Conservation (phyloP, 768 basidiomycete species). For the Hydnomerulius pinastri region DNA sequence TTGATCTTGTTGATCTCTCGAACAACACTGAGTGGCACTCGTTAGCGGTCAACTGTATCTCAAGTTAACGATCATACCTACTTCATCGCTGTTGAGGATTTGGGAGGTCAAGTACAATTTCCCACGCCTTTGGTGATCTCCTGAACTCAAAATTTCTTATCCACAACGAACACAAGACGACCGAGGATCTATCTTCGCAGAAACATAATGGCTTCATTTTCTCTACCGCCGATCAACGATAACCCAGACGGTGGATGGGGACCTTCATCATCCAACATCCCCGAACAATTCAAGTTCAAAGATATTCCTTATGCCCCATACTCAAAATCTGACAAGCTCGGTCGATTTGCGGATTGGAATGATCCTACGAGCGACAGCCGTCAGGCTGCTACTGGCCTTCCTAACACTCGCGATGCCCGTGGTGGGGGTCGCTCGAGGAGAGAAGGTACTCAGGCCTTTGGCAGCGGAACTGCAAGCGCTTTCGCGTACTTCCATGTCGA, state of each 20-base stretch:
- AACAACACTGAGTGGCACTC: constrained; percentile 63
- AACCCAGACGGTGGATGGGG: constrained; percentile 96
- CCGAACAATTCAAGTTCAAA: constrained; percentile 94
- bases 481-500: constrained; percentile 98
- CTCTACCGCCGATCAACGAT: constrained; percentile 85
- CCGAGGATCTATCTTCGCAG: constrained; percentile 11
- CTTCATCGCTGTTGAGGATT: constrained; percentile 59
- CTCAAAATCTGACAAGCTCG: constrained; percentile 98
- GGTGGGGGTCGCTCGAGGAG: constrained; percentile 62
- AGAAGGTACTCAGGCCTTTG: constrained; percentile 83
- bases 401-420: constrained; percentile 49
- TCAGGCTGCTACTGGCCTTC: constrained; percentile 52
- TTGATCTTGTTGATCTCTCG: constrained; percentile 95
- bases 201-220: constrained; percentile 71
- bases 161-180: constrained; percentile 1
- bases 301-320: constrained; percentile 99
- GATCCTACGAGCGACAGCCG: constrained; percentile 68
- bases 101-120: constrained; percentile 16
- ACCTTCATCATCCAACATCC: constrained; percentile 78
- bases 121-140: constrained; percentile 18
- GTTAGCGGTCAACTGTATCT: constrained; percentile 7
- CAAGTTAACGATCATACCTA: constrained; percentile 37
- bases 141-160: constrained; percentile 21
- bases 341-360: constrained; percentile 98
- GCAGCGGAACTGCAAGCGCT: constrained; percentile 85